Evolutionary conservation across 1,139 yeast genomes (phyloP).

Genomic region (Lodderomyces parapsilosis): DNA sequence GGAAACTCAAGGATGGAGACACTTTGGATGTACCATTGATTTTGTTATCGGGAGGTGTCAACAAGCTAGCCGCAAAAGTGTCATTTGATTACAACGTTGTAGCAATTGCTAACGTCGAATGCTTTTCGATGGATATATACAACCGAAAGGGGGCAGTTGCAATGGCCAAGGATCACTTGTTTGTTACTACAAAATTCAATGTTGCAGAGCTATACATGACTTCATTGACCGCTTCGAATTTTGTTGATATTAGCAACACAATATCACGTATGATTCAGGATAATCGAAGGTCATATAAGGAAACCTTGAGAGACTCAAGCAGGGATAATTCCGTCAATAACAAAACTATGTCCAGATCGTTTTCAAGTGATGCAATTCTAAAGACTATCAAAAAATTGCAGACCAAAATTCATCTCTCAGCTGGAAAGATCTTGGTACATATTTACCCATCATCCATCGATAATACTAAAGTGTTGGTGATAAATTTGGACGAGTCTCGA

Average conservation of each 20-base stretch:
- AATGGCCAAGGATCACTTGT: conserved; percentile 58
- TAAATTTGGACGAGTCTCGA: conserved; percentile 56
- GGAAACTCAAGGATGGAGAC: conserved; percentile 52
- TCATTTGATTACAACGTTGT: conserved; percentile 87
- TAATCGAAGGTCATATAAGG: conserved; percentile 67
- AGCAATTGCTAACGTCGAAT: conserved; percentile 55
- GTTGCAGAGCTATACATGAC: conserved; percentile 67
- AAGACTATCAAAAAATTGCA: conserved; percentile 43
- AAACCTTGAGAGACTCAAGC: conserved; percentile 60
- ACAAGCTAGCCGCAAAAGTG: conserved; percentile 54
- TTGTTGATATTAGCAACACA: conserved; percentile 74
- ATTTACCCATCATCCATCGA: conserved; percentile 75
- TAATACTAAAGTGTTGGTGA: conserved; percentile 70
- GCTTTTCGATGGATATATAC: conserved; percentile 56
- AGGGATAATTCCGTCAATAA: conserved; percentile 9
- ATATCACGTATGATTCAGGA: conserved; percentile 72
- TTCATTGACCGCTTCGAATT: conserved; percentile 80
- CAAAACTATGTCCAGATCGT: conserved; percentile 11
- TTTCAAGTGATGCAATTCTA: conserved; percentile 28
- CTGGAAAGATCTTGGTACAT: conserved; percentile 57
- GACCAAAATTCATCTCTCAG: conserved; percentile 61
- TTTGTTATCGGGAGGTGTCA: conserved; percentile 58
- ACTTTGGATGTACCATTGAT: conserved; percentile 65
- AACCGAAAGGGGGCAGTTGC: conserved; percentile 59
- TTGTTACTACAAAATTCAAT: conserved; percentile 55